A percentile compares a stretch with the other conserved stretches of the same genome.
phyloP scores from a whole-genome alignment of 208 protist genomes.

The Polymyxa betae region DNA sequence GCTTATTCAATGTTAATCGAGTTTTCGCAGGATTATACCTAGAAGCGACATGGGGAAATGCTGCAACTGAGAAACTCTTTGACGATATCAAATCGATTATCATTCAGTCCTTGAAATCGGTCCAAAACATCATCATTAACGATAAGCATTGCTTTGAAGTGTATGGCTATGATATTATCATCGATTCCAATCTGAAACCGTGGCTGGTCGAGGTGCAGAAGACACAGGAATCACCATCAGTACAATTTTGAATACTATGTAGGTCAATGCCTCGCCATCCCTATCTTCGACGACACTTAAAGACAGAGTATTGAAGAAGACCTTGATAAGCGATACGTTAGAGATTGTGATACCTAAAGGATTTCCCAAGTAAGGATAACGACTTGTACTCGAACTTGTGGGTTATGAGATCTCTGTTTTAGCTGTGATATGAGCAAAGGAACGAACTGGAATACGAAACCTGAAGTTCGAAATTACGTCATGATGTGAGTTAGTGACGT shows the following conservation, averaged over 20 bases:
- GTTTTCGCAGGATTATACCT: slow-evolving; percentile 64
- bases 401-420: background rate
- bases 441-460: slow-evolving; percentile 41
- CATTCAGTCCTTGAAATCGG: slow-evolving; percentile 83
- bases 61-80: slow-evolving; percentile 78
- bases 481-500: background rate
- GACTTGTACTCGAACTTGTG: background rate
- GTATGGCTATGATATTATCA: slow-evolving; percentile 95
- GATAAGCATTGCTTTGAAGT: slow-evolving; percentile 93
- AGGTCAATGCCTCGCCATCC: slow-evolving; percentile 74
- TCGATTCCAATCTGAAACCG: slow-evolving; percentile 89
- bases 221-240: background rate
- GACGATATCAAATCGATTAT: slow-evolving; percentile 87
- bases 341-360: slow-evolving; percentile 57
- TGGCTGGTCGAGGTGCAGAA: slow-evolving; percentile 88
- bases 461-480: background rate
- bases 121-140: slow-evolving; percentile 86
- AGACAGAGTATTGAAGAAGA: slow-evolving; percentile 68
- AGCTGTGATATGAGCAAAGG: slow-evolving; percentile 10
- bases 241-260: background rate
- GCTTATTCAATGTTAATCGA: background rate
- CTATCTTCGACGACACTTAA: slow-evolving; percentile 67
- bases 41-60: slow-evolving; percentile 78
- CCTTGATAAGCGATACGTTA: slow-evolving; percentile 60
- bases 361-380: slow-evolving; percentile 19